Evolutionary conservation across 2,329 filamentous ascomycete species (phyloP).

Genomic region (Gyromitra esculenta): DNA sequence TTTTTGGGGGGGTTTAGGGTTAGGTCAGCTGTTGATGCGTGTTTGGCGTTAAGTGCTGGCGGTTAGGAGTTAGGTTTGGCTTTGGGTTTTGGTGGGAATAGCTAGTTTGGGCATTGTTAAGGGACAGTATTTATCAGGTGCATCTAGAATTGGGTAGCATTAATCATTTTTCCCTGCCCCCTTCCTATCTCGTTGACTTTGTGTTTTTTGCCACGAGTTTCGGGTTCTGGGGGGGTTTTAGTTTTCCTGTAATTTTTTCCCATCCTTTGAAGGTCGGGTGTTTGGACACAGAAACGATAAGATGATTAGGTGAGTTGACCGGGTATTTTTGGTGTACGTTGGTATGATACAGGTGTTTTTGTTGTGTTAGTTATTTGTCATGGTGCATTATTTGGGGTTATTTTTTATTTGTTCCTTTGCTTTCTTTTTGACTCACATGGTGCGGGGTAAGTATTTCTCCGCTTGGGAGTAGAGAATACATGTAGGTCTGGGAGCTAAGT

Average conservation of each 20-base stretch:
- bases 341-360: background rate
- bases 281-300: background rate
- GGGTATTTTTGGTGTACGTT: slow-evolving; percentile 23
- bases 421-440: slow-evolving; percentile 17
- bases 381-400: slow-evolving; percentile 17
- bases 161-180: slow-evolving; percentile 35
- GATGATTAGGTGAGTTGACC: slow-evolving; percentile 6
- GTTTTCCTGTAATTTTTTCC: background rate
- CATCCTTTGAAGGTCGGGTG: background rate
- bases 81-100: slow-evolving; percentile 30
- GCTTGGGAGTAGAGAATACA: slow-evolving; percentile 9
- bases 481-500: slow-evolving; percentile 1
- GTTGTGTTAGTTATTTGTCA: slow-evolving; percentile 16
- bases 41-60: slow-evolving; percentile 72
- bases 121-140: slow-evolving; percentile 46
- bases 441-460: slow-evolving; percentile 28
- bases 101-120: slow-evolving; percentile 29
- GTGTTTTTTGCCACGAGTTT: slow-evolving; percentile 16
- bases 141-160: slow-evolving; percentile 50
- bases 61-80: slow-evolving; percentile 30
- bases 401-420: slow-evolving; percentile 3
- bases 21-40: slow-evolving; percentile 85
- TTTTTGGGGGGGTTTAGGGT: slow-evolving; percentile 67
- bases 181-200: slow-evolving; percentile 4
- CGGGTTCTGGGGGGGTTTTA: slow-evolving; percentile 2